phyloP scores from a whole-genome alignment of 2,329 filamentous ascomycete species.

The Beauveria varroae region DNA sequence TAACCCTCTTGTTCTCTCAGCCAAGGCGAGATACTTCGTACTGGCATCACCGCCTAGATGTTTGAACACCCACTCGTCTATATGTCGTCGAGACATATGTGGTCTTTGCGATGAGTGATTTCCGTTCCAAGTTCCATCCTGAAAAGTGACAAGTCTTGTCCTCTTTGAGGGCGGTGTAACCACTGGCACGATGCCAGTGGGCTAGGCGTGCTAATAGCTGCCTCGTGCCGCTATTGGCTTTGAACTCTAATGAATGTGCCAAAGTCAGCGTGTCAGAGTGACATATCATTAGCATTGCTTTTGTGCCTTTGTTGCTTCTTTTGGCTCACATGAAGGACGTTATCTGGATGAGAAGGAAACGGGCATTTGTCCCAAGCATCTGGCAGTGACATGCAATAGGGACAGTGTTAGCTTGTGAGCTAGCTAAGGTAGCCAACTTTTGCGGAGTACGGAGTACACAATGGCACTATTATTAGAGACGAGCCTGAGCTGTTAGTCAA shows the following conservation, averaged over 20 bases:
- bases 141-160: not conserved
- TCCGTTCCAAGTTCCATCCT: not conserved
- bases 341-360: not conserved
- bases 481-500: too few species aligned
- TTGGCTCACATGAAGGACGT: too few species aligned
- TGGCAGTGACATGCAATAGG: not conserved
- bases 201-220: not conserved
- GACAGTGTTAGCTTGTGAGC: not conserved
- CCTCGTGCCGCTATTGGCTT: not conserved
- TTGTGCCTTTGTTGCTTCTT: too few species aligned
- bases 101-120: not conserved
- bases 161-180: not conserved
- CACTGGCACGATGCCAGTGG: not conserved
- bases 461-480: not conserved
- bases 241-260: too few species aligned
- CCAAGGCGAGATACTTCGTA: not conserved
- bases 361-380: not conserved
- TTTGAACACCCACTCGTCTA: too few species aligned
- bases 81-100: not conserved
- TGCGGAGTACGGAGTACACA: not conserved
- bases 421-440: not conserved
- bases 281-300: too few species aligned
- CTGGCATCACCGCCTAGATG: too few species aligned
- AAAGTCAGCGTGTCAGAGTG: not conserved
- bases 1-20: not conserved